Evolutionary conservation across 352 stramenopile genomes (phyloP).

Genomic region (Phytophthora sp.): DNA sequence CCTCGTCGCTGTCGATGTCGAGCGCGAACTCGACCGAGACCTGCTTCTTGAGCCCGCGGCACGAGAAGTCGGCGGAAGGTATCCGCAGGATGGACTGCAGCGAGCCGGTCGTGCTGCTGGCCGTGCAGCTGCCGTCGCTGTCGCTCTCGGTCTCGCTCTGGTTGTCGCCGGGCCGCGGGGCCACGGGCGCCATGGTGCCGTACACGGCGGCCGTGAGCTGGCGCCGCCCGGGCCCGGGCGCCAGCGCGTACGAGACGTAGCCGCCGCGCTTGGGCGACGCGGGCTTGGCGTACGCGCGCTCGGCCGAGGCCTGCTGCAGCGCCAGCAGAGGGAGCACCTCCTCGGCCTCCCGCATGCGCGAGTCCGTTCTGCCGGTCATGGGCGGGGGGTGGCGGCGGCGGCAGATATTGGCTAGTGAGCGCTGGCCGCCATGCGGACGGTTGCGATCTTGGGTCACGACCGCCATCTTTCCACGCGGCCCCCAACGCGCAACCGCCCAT

Average conservation of each 20-base stretch:
- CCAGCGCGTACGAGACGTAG: slow-evolving; percentile 42
- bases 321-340: slow-evolving; percentile 32
- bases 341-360: slow-evolving; percentile 31
- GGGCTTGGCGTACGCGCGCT: background rate
- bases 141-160: slow-evolving; percentile 86
- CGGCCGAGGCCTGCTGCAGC: slow-evolving; percentile 9
- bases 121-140: slow-evolving; percentile 65
- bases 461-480: slow-evolving; percentile 34
- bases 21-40: slow-evolving; percentile 74
- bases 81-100: slow-evolving; percentile 79
- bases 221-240: background rate
- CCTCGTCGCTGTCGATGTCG: slow-evolving; percentile 56
- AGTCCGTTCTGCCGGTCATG: slow-evolving; percentile 33
- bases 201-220: slow-evolving; percentile 40
- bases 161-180: slow-evolving; percentile 24
- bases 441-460: slow-evolving; percentile 25
- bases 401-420: slow-evolving; percentile 33
- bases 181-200: slow-evolving; percentile 43
- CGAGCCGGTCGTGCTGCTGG: slow-evolving; percentile 31
- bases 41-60: slow-evolving; percentile 61
- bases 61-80: slow-evolving; percentile 41
- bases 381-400: background rate
- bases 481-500: background rate
- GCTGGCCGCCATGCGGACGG: slow-evolving; percentile 11
- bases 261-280: slow-evolving; percentile 25